Evolutionary conservation across 2,329 filamentous ascomycete genomes (phyloP).

Genomic region (Aspergillus novoparasiticus): DNA sequence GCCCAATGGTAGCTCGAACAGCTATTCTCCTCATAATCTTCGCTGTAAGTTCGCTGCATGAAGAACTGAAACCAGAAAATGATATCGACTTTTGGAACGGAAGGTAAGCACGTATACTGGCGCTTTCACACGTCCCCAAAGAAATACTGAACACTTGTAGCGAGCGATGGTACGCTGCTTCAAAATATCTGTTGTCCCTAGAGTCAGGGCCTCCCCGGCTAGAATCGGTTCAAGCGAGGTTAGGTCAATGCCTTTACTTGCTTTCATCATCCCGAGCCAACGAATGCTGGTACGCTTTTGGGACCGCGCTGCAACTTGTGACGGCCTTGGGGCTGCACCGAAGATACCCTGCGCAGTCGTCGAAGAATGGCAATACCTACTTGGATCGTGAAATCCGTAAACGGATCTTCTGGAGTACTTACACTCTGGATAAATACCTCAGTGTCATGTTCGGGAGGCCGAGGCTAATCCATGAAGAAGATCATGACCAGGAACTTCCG

Average conservation of each 20-base stretch:
- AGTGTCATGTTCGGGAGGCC: slow-evolving; percentile 66
- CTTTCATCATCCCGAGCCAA: slow-evolving; percentile 62
- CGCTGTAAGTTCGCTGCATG: slow-evolving; percentile 51
- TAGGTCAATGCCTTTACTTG: slow-evolving; percentile 62
- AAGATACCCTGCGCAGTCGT: slow-evolving; percentile 30
- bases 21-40: slow-evolving; percentile 54
- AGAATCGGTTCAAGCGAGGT: slow-evolving; percentile 60
- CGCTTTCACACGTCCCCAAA: background rate
- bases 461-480: slow-evolving; percentile 62
- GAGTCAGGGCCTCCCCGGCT: slow-evolving; percentile 58
- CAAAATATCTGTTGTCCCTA: slow-evolving; percentile 38
- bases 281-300: slow-evolving; percentile 63
- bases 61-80: slow-evolving; percentile 43
- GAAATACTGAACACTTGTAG: slow-evolving; percentile 21
- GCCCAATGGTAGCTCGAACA: slow-evolving; percentile 49
- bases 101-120: slow-evolving; percentile 26
- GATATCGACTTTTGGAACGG: slow-evolving; percentile 26
- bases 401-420: slow-evolving; percentile 65
- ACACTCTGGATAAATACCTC: slow-evolving; percentile 65
- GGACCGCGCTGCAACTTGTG: slow-evolving; percentile 57
- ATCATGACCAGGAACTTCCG: slow-evolving; percentile 65
- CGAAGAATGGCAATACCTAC: slow-evolving; percentile 32
- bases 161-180: slow-evolving; percentile 43
- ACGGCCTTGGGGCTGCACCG: slow-evolving; percentile 48
- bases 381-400: slow-evolving; percentile 56